These are phyloP conservation scores for Lachancea thermotolerans DNA, from an alignment of 805 yeast genomes.

Conservation along the genomic window DNA sequence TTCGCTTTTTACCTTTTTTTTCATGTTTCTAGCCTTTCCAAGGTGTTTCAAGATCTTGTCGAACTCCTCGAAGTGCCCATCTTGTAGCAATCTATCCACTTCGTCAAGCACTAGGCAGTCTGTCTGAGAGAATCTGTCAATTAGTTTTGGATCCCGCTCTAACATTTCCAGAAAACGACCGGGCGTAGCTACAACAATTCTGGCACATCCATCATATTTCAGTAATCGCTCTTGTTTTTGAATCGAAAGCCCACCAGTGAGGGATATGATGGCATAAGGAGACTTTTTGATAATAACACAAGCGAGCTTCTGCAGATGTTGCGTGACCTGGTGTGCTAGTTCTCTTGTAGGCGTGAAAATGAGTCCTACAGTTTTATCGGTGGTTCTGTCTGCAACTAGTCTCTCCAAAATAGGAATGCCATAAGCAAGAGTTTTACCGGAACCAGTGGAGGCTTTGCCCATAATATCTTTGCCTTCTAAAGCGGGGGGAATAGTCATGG, in stretches of 20 bases:
- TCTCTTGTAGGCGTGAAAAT: conserved; percentile 95
- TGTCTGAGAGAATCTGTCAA: conserved; percentile 37
- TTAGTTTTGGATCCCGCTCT: conserved; percentile 47
- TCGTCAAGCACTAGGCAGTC: conserved; percentile 75
- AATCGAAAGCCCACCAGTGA: conserved; percentile 93
- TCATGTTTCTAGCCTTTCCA: conserved; percentile 38
- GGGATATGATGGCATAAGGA: conserved; percentile 58
- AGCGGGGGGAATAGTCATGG: conserved; percentile 65
- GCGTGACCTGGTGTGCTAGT: conserved; percentile 85
- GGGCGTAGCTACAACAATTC: conserved; percentile 86
- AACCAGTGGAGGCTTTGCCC: conserved; percentile 96
- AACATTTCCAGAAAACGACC: conserved; percentile 84
- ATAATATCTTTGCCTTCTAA: conserved; percentile 71
- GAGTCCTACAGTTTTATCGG: conserved; percentile 56
- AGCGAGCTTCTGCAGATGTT: conserved; percentile 56
- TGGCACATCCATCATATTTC: conserved; percentile 57
- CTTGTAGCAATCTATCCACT: conserved; percentile 91
- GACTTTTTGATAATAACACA: conserved; percentile 36
- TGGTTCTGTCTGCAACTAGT: conserved; percentile 27
- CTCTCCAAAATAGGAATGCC: conserved; percentile 86
- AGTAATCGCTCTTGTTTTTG: conserved; percentile 86
- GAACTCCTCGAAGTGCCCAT: conserved; percentile 92
- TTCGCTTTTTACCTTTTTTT: conserved; percentile 29
- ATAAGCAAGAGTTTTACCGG: conserved; percentile 94
- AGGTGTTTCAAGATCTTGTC: conserved; percentile 70